Conservation (phyloP, 306 rosid genomes). For the Vigna angularis region DNA sequence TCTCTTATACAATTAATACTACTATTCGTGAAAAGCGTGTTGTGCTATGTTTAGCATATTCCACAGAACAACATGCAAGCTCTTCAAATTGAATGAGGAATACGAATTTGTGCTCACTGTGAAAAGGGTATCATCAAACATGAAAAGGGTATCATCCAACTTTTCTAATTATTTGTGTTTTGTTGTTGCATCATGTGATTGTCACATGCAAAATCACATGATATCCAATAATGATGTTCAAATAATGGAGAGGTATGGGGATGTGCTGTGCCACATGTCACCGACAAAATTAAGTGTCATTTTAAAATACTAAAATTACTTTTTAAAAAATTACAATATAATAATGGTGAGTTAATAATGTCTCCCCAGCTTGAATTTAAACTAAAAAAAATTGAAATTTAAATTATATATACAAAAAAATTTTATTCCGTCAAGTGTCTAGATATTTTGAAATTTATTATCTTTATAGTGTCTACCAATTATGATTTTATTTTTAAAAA, state of each 20-base stretch:
- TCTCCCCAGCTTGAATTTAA: neutral
- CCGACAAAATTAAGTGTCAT: slow-evolving; percentile 42
- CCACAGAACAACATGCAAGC: neutral
- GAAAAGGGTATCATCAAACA: slow-evolving; percentile 16
- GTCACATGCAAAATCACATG: slow-evolving; percentile 56
- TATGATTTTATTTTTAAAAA: neutral
- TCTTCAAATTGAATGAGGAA: slow-evolving; percentile 28
- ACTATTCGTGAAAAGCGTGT: slow-evolving; percentile 3
- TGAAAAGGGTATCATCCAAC: slow-evolving; percentile 32
- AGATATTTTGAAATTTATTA: slow-evolving; percentile 27
- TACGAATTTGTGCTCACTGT: slow-evolving; percentile 40
- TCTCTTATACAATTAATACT: neutral
- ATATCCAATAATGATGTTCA: slow-evolving; percentile 48
- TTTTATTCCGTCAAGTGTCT: neutral
- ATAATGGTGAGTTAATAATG: neutral
- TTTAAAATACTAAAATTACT: neutral
- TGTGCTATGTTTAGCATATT: neutral
- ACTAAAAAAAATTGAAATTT: neutral
- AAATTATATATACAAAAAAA: neutral
- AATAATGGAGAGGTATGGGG: slow-evolving; percentile 36
- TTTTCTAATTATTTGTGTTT: slow-evolving; percentile 29
- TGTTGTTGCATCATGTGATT: slow-evolving; percentile 41
- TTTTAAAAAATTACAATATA: neutral
- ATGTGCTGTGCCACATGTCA: slow-evolving; percentile 47
- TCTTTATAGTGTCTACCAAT: neutral